phyloP scores from a whole-genome alignment of 805 yeast genomes.

The Yamadazyma insecticola region DNA sequence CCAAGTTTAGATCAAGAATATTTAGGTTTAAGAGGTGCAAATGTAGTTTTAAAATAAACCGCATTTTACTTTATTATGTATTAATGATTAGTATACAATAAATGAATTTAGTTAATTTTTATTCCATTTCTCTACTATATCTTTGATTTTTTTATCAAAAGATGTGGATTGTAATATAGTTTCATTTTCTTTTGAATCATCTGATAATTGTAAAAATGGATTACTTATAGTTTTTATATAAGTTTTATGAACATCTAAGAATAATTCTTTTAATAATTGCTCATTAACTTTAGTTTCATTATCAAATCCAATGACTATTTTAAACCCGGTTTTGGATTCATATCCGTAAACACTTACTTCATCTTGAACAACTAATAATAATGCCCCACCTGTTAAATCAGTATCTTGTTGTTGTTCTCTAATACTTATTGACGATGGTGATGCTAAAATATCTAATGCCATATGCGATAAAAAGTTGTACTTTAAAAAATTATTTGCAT shows the following conservation, averaged over 20 bases:
- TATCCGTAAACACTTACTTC: constrained; percentile 63
- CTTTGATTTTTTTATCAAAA: constrained; percentile 26
- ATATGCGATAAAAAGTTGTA: constrained; percentile 72
- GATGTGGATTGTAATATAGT: constrained; percentile 21
- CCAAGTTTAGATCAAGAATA: constrained; percentile 94
- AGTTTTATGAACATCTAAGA: constrained; percentile 43
- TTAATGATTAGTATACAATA: too few species aligned
- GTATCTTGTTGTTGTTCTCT: constrained; percentile 32
- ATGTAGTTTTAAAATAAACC: constrained; percentile 64
- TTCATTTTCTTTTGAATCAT: constrained; percentile 15
- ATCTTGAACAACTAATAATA: constrained; percentile 60
- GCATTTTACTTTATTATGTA: background rate
- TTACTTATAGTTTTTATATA: constrained; percentile 57
- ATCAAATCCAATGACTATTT: constrained; percentile 53
- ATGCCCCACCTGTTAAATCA: constrained; percentile 17
- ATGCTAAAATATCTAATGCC: constrained; percentile 65
- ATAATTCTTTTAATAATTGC: constrained; percentile 16
- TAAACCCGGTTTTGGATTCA: constrained; percentile 65
- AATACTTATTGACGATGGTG: constrained; percentile 40
- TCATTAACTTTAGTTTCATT: constrained; percentile 8
- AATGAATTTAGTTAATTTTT: too few species aligned
- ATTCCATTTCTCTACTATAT: constrained; percentile 24
- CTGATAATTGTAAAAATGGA: constrained; percentile 43
- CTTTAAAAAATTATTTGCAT: constrained; percentile 46
- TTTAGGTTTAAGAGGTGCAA: constrained; percentile 80